Evolutionary conservation across 495 filamentous ascomycete genomes (phyloP).

Genomic region (Aspergillus indologenus): DNA sequence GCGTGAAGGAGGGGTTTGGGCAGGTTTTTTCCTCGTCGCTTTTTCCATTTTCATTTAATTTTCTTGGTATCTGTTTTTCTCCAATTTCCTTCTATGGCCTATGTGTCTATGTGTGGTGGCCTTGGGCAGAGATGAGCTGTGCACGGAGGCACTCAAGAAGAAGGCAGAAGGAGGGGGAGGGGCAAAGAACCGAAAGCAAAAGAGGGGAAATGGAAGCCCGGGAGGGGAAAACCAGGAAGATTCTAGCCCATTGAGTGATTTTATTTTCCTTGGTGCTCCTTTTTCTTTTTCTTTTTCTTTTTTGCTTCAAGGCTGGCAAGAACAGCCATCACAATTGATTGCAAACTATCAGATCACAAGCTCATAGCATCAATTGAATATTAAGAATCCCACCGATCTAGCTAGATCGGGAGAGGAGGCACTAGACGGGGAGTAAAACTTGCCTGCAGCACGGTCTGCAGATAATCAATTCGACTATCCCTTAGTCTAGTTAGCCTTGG

Average conservation of each 20-base stretch:
- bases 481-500: not conserved
- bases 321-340: too few relatives aligned
- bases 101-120: too few relatives aligned
- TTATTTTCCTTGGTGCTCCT: too few relatives aligned
- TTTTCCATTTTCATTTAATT: not conserved
- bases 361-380: not conserved
- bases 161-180: conserved; percentile 14
- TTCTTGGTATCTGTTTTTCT: not conserved
- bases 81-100: not conserved
- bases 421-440: not conserved
- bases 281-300: not conserved
- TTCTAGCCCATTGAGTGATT: not conserved
- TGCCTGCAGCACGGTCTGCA: conserved; percentile 1
- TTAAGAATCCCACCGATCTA: not conserved
- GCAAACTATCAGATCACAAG: conserved; percentile 2
- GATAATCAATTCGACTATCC: not conserved
- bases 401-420: not conserved
- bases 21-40: not conserved
- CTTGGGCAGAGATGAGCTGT: conserved; percentile 2
- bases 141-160: not conserved
- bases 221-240: not conserved
- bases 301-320: not conserved
- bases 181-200: conserved; percentile 28
- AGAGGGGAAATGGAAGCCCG: not conserved
- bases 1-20: conserved; percentile 10